phyloP scores from a whole-genome alignment of 805 yeast genomes.

The Babjeviella inositovora region DNA sequence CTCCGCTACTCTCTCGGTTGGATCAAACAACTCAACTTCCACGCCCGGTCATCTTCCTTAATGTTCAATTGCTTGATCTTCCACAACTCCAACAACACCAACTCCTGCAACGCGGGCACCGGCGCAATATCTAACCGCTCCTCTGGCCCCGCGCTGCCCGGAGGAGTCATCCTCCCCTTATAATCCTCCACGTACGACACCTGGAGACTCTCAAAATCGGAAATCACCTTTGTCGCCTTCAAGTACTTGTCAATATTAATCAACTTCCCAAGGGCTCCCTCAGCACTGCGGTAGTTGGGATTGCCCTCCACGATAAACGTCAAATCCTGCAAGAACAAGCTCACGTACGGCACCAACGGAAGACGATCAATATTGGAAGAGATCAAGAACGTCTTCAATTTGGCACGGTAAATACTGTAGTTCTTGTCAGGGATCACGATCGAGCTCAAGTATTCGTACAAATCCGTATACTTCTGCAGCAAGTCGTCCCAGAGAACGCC shows the following conservation, averaged over 20 bases:
- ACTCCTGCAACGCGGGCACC: conserved; percentile 32
- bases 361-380: conserved; percentile 24
- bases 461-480: conserved; percentile 39
- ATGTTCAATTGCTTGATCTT: conserved; percentile 44
- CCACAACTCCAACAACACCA: conserved; percentile 55
- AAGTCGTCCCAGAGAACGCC: conserved; percentile 41
- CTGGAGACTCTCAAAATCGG: conserved; percentile 55
- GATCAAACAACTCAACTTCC: conserved; percentile 52
- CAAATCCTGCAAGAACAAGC: conserved; percentile 61
- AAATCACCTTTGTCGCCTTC: conserved; percentile 47
- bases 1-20: conserved; percentile 32
- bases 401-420: conserved; percentile 50
- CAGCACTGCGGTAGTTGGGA: conserved; percentile 46
- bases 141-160: conserved; percentile 1
- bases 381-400: conserved; percentile 36
- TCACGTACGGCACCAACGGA: conserved; percentile 66
- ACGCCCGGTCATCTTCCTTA: conserved; percentile 50
- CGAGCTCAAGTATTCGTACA: conserved; percentile 47
- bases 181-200: conserved; percentile 30
- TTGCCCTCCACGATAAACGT: conserved; percentile 79
- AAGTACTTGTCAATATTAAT: conserved; percentile 63
- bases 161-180: no score
- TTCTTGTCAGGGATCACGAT: conserved; percentile 67
- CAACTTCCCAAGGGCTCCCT: conserved; percentile 38
- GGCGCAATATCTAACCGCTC: conserved; percentile 14